Base-by-base conservation (phyloP, 495 filamentous ascomycete species). In the Choiromyces venosus region DNA sequence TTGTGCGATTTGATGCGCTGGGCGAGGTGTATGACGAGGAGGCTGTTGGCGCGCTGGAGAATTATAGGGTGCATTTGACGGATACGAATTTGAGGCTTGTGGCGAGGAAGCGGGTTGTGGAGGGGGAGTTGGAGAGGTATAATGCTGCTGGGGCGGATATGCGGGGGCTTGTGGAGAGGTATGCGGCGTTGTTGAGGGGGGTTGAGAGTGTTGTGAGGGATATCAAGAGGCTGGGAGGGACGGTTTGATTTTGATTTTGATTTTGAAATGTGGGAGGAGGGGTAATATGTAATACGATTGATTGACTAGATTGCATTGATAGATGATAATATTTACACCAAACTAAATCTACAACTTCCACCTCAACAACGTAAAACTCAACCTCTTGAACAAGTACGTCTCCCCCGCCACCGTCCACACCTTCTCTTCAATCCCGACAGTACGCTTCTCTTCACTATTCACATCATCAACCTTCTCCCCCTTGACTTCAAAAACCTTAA, bases 301-400 rank as follows among this genome's bases (percentile, higher is more conserved):
- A 56, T 29, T 56, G 52, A 61, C n/a, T n/a, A n/a, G n/a, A n/a
- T n/a, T n/a, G n/a, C n/a, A n/a, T 16, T 2, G 52, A 25, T 29
- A 61, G 25, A 61, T 29, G n/a, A 16, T 16, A 61, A 16, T 14
- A 61, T 61, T 29, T 29, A 14, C 52, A n/a, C n/a, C n/a, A n/a
- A n/a, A n/a, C n/a, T n/a, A 71, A 4, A 67, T 46, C 72, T 85
- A 85, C 14, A 84, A 82, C 81, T 88, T 88, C 90, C 90, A 92
- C 74, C 89, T 81, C 77, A 92, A 78, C 77, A 92, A 78, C 12
- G 88, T 91, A 42, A 93, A 83, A 0, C 89, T 88, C 74, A 89
- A 87, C 82, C 88, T 91, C 0, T 83, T 82, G 82, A 93, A 93
- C 3, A 81, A 83, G 77, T 87, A 91, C 67, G 80, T 79, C 2